Percentiles rank a stretch among this genome's conserved stretches.
These are phyloP conservation scores for Coniochaeta hoffmannii DNA, from an alignment of 2,329 filamentous ascomycete species.

Conservation along the genomic window DNA sequence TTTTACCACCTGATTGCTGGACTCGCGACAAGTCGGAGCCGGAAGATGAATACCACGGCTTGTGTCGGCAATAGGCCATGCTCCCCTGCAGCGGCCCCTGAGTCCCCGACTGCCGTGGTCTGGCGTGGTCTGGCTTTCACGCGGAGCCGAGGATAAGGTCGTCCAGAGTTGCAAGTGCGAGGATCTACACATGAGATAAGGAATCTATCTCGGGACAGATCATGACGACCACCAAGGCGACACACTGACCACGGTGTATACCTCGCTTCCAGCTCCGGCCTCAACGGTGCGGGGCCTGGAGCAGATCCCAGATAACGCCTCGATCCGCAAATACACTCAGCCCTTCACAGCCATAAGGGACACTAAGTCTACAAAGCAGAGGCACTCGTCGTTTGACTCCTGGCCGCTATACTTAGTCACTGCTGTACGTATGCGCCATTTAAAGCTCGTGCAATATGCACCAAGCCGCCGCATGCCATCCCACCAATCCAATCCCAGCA, in stretches of 20 bases:
- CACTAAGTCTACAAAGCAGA: no score
- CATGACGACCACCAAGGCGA: neutral
- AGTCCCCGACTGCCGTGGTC: neutral
- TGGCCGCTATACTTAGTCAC: no score
- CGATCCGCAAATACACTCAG: neutral
- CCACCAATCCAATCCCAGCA: neutral
- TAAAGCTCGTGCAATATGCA: neutral
- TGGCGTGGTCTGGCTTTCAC: constrained; percentile 10
- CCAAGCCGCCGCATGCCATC: neutral
- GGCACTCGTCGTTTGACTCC: no score
- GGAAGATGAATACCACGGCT: neutral
- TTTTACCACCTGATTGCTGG: neutral
- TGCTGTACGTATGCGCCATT: neutral
- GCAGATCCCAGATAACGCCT: neutral
- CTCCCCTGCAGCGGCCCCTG: no score
- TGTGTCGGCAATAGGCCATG: neutral
- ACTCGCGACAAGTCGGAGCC: neutral
- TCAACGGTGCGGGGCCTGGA: neutral
- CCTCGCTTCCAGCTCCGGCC: neutral
- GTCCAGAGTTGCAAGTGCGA: neutral
- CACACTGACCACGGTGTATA: neutral
- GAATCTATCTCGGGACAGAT: constrained; percentile 8
- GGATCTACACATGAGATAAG: neutral
- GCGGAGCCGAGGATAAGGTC: constrained; percentile 19
- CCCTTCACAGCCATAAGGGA: no score